Base-by-base conservation (phyloP, 495 filamentous ascomycete species). In the Echria macrotheca region DNA sequence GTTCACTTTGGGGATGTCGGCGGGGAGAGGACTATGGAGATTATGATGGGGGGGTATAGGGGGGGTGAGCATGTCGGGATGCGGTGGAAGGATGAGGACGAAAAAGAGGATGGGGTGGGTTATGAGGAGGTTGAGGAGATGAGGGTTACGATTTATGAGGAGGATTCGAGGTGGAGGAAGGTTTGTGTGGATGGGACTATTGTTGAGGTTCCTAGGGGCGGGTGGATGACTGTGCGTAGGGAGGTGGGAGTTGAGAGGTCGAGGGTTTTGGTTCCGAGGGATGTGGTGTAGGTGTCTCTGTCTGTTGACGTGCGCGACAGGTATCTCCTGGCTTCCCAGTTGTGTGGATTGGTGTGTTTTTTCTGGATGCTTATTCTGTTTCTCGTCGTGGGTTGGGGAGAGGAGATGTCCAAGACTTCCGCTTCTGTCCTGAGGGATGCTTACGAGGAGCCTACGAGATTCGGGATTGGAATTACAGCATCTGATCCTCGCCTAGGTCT, bases 181-280 rank as follows among this genome's bases (percentile, higher is more conserved):
- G 78, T 94, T 2, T 97, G 91, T 59, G 70, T 97, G 18, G 91
- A 97, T 69, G 91, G 91, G 10, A 86, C 83, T 49, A 91, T 95
- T 53, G 76, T 95, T 8, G 75, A 74, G 46, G 61, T 95, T 14
- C 81, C 82, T 36, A 55, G 75, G 50, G 80, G 76, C 0, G 90
- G 91, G 5, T 85, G 79, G 79, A 78, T 93, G 67, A 76, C 81
- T 42, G 71, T 94, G 0, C 29, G 37, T 22, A 65, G 52, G 51
- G n/a, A n/a, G n/a, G 60, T 66, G 35, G 53, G 52, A 12, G 45
- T 52, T 25, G 55, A 50, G 39, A 57, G 55, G 38, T 44, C 72
- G 23, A 57, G 53, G 39, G 55, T 76, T 29, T 43, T 74, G 46
- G 66, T 70, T 32, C 60, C 66, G 53, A 47, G 42, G 39, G 53